Evolutionary conservation across 2,329 filamentous ascomycete genomes (phyloP).

Genomic region (Colletotrichum scovillei): DNA sequence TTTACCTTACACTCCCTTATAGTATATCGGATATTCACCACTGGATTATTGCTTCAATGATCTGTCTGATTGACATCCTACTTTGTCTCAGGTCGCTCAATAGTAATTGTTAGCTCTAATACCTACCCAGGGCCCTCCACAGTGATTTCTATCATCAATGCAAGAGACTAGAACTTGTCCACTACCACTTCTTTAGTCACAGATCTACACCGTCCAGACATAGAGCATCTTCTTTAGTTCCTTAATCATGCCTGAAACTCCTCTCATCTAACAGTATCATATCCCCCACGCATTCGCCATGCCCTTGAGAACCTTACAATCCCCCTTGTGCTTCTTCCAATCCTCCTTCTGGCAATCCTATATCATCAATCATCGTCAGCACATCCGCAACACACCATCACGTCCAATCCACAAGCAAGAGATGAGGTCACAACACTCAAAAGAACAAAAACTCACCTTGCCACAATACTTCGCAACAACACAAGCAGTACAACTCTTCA

Average conservation of each 20-base stretch:
- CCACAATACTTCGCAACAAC: slow-evolving; percentile 57
- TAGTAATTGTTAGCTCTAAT: not conserved
- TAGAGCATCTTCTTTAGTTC: not conserved
- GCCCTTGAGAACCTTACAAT: slow-evolving; percentile 56
- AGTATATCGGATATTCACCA: not conserved
- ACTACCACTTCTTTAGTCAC: not conserved
- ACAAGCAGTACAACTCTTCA: slow-evolving; percentile 57
- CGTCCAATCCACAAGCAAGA: not conserved
- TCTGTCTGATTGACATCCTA: not conserved
- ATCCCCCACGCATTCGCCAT: slow-evolving; percentile 50
- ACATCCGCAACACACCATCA: not conserved
- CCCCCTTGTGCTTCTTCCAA: slow-evolving; percentile 56
- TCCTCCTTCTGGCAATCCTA: slow-evolving; percentile 56
- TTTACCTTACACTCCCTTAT: not conserved
- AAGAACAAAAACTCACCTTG: slow-evolving; percentile 49
- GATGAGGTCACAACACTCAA: not conserved
- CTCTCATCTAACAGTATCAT: not conserved
- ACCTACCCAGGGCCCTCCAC: not conserved
- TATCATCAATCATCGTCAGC: not conserved
- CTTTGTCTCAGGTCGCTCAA: not conserved
- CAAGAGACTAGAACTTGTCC: too few species aligned
- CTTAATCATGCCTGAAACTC: not conserved
- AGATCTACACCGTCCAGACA: not conserved
- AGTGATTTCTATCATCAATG: not conserved
- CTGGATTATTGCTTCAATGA: not conserved